phyloP scores from a whole-genome alignment of 495 filamentous ascomycete species.

The Geopyxis carbonaria region DNA sequence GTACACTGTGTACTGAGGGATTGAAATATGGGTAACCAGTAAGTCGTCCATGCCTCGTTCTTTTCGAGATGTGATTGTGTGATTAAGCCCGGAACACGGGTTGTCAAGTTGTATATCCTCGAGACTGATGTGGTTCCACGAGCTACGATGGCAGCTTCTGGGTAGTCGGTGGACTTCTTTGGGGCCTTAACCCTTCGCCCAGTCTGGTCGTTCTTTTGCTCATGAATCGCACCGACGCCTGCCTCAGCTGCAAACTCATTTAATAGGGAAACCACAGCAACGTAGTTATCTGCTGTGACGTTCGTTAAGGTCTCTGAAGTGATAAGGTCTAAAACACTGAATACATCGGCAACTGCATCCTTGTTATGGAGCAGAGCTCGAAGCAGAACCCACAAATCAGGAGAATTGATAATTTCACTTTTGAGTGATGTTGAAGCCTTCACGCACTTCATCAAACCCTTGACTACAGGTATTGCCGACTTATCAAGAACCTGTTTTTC shows the following conservation, averaged over 20 bases:
- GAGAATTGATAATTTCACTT: slow-evolving; percentile 85
- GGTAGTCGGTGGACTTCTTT: slow-evolving; percentile 16
- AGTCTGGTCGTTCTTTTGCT: slow-evolving; percentile 62
- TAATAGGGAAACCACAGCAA: slow-evolving; percentile 60
- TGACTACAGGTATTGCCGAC: slow-evolving; percentile 54
- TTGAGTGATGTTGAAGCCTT: slow-evolving; percentile 42
- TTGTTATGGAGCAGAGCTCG: slow-evolving; percentile 49
- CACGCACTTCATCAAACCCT: slow-evolving; percentile 65
- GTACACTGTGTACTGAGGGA: slow-evolving; percentile 76
- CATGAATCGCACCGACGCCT: slow-evolving; percentile 57
- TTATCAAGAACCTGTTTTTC: slow-evolving; percentile 58
- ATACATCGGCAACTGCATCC: slow-evolving; percentile 58
- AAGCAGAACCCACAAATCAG: slow-evolving; percentile 93
- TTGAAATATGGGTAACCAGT: slow-evolving; percentile 91
- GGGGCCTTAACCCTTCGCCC: slow-evolving; percentile 26
- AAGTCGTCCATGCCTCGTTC: slow-evolving; percentile 87
- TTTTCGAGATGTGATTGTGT: slow-evolving; percentile 82
- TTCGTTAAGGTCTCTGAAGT: slow-evolving; percentile 48
- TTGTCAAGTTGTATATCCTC: slow-evolving; percentile 62
- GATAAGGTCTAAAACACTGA: slow-evolving; percentile 61
- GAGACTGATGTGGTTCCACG: slow-evolving; percentile 66
- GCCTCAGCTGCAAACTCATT: slow-evolving; percentile 82
- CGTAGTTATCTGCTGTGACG: slow-evolving; percentile 89
- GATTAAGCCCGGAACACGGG: slow-evolving; percentile 68
- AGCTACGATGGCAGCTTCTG: slow-evolving; percentile 35